Evolutionary conservation across 306 rosid genomes (phyloP).

Genomic region (Dalbergia cochinchinensis): DNA sequence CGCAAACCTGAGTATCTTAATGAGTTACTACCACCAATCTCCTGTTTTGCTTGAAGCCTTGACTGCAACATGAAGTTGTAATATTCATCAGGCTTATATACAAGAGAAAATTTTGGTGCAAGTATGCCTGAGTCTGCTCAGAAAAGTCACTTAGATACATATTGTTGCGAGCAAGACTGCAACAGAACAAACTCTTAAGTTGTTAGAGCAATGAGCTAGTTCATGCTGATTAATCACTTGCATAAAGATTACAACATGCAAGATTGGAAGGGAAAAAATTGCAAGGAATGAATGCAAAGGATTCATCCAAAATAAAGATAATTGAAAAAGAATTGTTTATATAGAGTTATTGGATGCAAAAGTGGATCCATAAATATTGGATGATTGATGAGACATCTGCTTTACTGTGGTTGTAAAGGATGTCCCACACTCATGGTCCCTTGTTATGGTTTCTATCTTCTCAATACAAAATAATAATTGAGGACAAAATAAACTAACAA

Average conservation of each 20-base stretch:
- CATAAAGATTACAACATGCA: constrained; percentile 10
- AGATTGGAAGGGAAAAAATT: constrained; percentile 24
- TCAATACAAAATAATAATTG: constrained; percentile 2
- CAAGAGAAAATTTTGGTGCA: background rate
- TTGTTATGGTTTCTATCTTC: background rate
- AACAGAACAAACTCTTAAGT: constrained; percentile 27
- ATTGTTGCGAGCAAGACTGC: constrained; percentile 15
- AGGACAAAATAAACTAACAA: constrained; percentile 31
- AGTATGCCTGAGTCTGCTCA: background rate
- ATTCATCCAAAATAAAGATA: constrained; percentile 2
- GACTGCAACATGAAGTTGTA: constrained; percentile 65
- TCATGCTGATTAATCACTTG: background rate
- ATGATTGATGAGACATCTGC: background rate
- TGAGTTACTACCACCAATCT: constrained; percentile 76
- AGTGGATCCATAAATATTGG: background rate
- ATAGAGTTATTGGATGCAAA: background rate
- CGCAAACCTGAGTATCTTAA: constrained; percentile 88
- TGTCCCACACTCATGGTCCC: background rate
- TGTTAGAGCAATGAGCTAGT: background rate
- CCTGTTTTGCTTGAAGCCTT: constrained; percentile 93
- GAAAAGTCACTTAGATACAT: constrained; percentile 19
- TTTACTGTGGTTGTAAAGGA: constrained; percentile 11
- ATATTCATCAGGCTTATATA: constrained; percentile 22
- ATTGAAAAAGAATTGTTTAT: background rate
- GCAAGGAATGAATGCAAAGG: constrained; percentile 7